phyloP scores from a whole-genome alignment of 176 grass and related monocot species.

The Triticum turgidum region DNA sequence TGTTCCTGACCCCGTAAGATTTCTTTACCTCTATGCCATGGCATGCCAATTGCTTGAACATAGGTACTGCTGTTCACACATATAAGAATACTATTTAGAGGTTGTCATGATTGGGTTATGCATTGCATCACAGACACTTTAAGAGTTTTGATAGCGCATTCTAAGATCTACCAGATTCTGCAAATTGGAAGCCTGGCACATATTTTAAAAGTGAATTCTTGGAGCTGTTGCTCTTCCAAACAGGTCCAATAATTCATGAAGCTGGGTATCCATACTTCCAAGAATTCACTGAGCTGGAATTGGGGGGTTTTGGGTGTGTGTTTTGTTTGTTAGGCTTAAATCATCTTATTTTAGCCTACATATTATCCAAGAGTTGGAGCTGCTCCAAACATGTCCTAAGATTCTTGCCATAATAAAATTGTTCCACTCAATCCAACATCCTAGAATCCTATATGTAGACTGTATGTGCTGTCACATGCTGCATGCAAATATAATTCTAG shows the following conservation, averaged over 20 bases:
- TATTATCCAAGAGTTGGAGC: not conserved
- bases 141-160: not conserved
- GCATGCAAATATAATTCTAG: not conserved
- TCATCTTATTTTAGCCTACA: not conserved
- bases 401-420: not conserved
- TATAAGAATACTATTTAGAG: not conserved
- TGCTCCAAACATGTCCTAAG: not conserved
- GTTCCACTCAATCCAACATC: not conserved
- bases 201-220: not conserved
- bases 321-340: not conserved
- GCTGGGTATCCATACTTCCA: not conserved
- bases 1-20: conserved; percentile 16
- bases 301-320: not conserved
- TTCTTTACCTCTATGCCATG: not conserved
- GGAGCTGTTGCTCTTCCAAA: not conserved
- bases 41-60: conserved; percentile 5
- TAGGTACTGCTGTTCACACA: not conserved
- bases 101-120: not conserved
- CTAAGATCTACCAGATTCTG: too few species aligned
- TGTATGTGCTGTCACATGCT: not conserved
- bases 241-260: not conserved
- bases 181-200: too few species aligned
- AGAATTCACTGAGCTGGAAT: not conserved
- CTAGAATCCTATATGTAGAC: not conserved
- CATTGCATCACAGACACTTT: not conserved